Percentiles rank a stretch among this genome's conserved stretches.
Evolutionary conservation across 2,329 filamentous ascomycete species (phyloP).

Genomic region (Aspergillus aculeatus): DNA sequence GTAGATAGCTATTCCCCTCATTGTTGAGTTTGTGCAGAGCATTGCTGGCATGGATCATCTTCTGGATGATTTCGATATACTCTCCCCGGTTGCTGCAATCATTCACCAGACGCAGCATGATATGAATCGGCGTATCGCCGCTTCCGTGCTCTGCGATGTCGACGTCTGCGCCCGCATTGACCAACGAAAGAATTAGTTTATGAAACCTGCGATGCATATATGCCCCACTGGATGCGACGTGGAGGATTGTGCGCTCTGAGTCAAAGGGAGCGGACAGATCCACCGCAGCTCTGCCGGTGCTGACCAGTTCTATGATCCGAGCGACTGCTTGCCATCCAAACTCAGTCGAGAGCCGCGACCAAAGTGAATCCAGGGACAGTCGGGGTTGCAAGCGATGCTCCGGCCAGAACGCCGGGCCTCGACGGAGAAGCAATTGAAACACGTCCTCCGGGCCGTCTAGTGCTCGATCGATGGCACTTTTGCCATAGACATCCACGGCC

Average conservation of each 20-base stretch:
- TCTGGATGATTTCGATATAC: neutral
- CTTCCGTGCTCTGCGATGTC: slow-evolving; percentile 7
- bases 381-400: neutral
- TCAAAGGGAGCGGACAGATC: neutral
- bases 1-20: neutral
- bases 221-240: neutral
- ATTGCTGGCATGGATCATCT: neutral
- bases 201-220: neutral
- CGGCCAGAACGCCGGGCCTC: neutral
- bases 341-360: neutral
- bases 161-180: slow-evolving; percentile 8
- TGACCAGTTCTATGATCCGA: neutral
- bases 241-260: neutral
- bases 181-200: neutral
- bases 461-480: neutral
- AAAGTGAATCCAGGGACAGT: neutral
- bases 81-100: neutral
- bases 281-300: neutral
- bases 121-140: neutral
- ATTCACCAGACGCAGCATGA: neutral
- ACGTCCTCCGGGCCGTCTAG: neutral
- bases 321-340: neutral
- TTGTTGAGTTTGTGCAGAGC: neutral
- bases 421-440: neutral
- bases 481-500: neutral